These are phyloP conservation scores for Quercus phellos DNA, from an alignment of 331 rosid genomes.

Conservation along the genomic window DNA sequence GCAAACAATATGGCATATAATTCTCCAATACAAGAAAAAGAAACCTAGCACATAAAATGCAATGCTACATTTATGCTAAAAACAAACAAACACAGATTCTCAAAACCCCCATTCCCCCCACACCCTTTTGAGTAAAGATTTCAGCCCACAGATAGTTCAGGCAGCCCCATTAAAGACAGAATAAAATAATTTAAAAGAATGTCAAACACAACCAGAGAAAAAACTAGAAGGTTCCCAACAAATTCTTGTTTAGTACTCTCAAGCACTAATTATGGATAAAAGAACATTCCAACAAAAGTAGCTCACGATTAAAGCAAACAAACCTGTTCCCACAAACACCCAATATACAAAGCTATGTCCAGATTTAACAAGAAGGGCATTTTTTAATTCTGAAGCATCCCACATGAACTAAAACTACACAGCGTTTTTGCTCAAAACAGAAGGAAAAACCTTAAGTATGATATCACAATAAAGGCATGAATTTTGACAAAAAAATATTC, in stretches of 20 bases:
- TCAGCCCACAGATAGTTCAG: neutral
- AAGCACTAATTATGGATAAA: too few relatives aligned
- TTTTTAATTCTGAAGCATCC: neutral
- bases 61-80: neutral
- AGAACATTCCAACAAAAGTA: conserved; percentile 10
- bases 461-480: neutral
- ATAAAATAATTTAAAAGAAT: neutral
- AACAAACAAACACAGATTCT: neutral
- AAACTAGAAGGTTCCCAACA: neutral
- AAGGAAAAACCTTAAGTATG: neutral
- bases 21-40: conserved; percentile 3
- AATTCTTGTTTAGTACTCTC: neutral
- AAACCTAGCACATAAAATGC: neutral
- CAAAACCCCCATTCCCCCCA: neutral
- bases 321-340: neutral
- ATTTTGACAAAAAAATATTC: too few relatives aligned
- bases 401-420: neutral
- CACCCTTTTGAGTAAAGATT: neutral
- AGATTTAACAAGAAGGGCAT: neutral
- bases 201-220: neutral
- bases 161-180: neutral
- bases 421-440: neutral
- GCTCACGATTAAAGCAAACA: conserved; percentile 10
- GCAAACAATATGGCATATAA: neutral
- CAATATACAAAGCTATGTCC: neutral